Base-by-base conservation (phyloP, 2,329 filamentous ascomycete species). In the Aspergillus sp. region DNA sequence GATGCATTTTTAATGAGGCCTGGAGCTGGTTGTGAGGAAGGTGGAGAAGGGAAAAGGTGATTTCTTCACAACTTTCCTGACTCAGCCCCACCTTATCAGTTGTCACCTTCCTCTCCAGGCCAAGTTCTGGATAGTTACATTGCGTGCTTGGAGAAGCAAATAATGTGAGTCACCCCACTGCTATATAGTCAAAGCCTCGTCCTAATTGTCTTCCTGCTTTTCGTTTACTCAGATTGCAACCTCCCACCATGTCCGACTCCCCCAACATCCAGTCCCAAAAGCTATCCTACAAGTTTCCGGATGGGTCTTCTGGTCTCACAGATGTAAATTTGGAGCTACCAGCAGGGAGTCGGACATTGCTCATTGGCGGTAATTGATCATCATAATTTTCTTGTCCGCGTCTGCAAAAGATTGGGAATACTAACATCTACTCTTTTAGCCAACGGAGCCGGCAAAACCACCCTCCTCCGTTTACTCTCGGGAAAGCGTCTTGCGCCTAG, bases 381-480 rank as follows among this genome's bases (percentile, higher is more conserved):
- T 2, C 13, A 15, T 38, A 19, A 11, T n/a, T 58, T 55, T 22
- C 43, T 30, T 30, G 53, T 13, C 9, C 22, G 2, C 9, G 17
- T 45, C 23, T 5, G 22, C 25, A 28, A 28, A 28, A 3, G 54
- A 52, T 34, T 30, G 46, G 45, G 46, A 38, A 53, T 51, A 19
- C 22, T n/a, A 13, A 71, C 57, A 72, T 54, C 64, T 28, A 19
- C 34, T 52, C 28, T 31, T 67, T 67, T 68, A 88, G 87, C 95
- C 76, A 99, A 99, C 78, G 95, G 95, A 66, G 94, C 95, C 22
- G 95, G 95, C 68, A 99, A 99, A 81, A 98, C 95, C 8, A 99
- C 95, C 0, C 89, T 99, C 60, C 89, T 99, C 51, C 93, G 93
- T 63, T 90, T 99, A 49, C 88, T 99, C 63, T 92, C 93, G 19